Evolutionary conservation across 164 flowering plant genomes (phyloP).

Genomic region (Kalanchoe fedtschenkoi): DNA sequence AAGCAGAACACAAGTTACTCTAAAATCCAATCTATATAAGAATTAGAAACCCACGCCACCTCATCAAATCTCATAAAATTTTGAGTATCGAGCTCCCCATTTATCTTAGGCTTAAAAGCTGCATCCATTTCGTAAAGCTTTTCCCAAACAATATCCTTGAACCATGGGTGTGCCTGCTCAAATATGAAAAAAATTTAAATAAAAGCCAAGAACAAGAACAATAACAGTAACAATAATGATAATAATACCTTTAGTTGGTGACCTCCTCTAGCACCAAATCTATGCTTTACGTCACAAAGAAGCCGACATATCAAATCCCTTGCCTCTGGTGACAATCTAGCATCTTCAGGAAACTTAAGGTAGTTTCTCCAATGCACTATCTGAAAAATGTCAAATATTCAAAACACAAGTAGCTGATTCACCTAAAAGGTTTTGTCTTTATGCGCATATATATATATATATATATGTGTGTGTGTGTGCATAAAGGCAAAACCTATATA

Average conservation of each 20-base stretch:
- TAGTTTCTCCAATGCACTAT: slow-evolving; percentile 90
- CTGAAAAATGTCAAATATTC: slow-evolving; percentile 24
- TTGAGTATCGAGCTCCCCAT: slow-evolving; percentile 92
- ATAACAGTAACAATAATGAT: background rate
- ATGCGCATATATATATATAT: background rate
- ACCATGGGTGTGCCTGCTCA: slow-evolving; percentile 94
- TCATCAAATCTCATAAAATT: slow-evolving; percentile 93
- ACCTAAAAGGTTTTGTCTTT: background rate
- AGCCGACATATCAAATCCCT: slow-evolving; percentile 65
- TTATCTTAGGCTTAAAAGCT: slow-evolving; percentile 85
- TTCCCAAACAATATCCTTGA: slow-evolving; percentile 76
- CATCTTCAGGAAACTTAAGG: slow-evolving; percentile 81
- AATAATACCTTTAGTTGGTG: slow-evolving; percentile 60
- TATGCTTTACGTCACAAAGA: slow-evolving; percentile 64
- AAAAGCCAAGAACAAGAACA: background rate
- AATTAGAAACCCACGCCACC: slow-evolving; percentile 38
- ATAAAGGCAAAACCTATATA: background rate
- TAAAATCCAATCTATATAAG: background rate
- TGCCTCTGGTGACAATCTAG: slow-evolving; percentile 73
- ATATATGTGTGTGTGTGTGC: too few species aligned
- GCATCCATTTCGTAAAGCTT: slow-evolving; percentile 82
- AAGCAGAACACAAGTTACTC: background rate
- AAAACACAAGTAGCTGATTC: background rate
- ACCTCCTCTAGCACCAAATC: slow-evolving; percentile 89
- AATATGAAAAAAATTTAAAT: slow-evolving; percentile 5